phyloP scores from a whole-genome alignment of 768 basidiomycete species.

The Suillus fuscotomentosus region DNA sequence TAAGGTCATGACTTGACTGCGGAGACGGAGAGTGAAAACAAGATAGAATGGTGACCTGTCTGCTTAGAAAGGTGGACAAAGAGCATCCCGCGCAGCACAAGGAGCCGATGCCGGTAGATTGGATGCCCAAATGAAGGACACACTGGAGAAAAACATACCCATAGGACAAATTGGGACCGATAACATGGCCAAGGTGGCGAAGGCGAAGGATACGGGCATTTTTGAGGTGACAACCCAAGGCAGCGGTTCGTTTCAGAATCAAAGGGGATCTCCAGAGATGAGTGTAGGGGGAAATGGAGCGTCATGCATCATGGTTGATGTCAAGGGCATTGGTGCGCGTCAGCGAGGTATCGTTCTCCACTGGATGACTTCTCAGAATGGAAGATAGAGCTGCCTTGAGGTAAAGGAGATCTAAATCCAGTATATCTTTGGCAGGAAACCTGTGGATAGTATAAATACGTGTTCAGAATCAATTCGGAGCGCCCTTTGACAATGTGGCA shows the following conservation, averaged over 20 bases:
- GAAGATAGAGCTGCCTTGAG: neutral
- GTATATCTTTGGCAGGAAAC: neutral
- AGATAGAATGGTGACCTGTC: neutral
- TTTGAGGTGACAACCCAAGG: neutral
- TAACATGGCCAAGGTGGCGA: neutral
- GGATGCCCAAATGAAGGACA: neutral
- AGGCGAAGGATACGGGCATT: neutral
- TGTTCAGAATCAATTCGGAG: neutral
- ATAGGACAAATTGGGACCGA: neutral
- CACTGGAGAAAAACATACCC: neutral
- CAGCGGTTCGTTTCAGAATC: constrained; percentile 1
- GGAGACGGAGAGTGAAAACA: neutral
- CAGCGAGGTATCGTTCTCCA: neutral
- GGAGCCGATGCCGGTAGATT: neutral
- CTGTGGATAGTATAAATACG: constrained; percentile 1
- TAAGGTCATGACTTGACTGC: neutral
- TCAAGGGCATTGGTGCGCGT: neutral
- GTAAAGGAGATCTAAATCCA: neutral
- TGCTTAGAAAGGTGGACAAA: neutral
- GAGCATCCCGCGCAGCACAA: neutral
- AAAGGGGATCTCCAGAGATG: neutral
- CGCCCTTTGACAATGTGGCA: neutral
- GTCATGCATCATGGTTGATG: neutral
- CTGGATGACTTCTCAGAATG: neutral
- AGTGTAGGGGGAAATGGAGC: neutral